A percentile compares a stretch with the other conserved stretches of the same genome.
Evolutionary conservation across 1,284 basidiomycete genomes (phyloP).

Genomic region (Ganoderma multipileum): DNA sequence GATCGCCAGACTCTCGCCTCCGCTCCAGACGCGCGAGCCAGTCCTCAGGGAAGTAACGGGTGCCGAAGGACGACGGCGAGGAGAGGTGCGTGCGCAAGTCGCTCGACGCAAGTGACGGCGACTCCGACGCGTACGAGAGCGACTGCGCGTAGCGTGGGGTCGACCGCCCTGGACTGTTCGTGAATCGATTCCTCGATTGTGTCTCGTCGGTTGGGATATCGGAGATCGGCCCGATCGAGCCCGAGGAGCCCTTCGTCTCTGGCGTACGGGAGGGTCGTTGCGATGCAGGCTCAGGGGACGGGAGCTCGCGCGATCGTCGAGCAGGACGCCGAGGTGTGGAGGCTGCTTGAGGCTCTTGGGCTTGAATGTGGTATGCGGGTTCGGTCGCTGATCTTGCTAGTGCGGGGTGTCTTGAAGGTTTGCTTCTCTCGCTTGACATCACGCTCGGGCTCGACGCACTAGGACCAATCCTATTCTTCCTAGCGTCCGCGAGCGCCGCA

Average conservation of each 20-base stretch:
- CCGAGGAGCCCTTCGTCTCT: background rate
- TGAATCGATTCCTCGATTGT: conserved; percentile 8
- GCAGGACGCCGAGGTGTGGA: background rate
- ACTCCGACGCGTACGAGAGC: conserved; percentile 20
- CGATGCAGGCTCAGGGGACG: background rate
- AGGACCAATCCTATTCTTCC: background rate
- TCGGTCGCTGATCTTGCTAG: background rate
- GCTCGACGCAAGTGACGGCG: conserved; percentile 22
- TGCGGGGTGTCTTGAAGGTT: background rate
- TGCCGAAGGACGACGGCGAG: conserved; percentile 18
- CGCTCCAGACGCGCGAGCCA: conserved; percentile 11
- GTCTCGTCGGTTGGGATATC: conserved; percentile 21
- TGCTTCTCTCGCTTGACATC: background rate
- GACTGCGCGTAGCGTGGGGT: conserved; percentile 20
- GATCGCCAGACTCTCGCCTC: background rate
- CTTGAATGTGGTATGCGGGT: background rate
- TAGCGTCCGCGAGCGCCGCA: conserved; percentile 4
- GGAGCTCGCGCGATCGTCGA: background rate
- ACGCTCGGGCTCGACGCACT: conserved; percentile 1
- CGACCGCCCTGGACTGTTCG: conserved; percentile 7
- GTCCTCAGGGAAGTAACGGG: conserved; percentile 25
- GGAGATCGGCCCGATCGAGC: conserved; percentile 3
- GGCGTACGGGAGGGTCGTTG: background rate
- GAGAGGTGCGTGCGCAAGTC: conserved; percentile 24
- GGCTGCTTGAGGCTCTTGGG: background rate